Conservation (phyloP, 1,139 yeast genomes). For the Debaryomycetaceae sp. region DNA sequence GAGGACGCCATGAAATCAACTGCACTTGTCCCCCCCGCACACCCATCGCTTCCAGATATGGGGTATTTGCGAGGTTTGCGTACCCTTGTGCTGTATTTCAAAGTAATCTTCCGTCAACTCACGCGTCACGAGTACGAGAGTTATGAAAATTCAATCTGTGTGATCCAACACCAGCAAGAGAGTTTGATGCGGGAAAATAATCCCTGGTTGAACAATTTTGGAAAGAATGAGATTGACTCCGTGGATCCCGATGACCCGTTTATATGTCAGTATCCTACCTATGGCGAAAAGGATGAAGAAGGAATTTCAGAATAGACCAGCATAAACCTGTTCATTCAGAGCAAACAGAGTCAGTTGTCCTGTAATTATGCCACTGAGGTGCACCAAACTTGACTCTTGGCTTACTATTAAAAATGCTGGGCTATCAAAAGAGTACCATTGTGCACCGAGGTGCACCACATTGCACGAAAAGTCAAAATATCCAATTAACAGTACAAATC, state of each 20-base stretch:
- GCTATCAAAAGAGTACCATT: no score
- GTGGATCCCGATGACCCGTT: conserved; percentile 20
- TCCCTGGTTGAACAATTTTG: conserved; percentile 47
- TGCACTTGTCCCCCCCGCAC: conserved; percentile 56
- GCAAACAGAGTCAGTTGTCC: no score
- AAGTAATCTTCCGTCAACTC: conserved; percentile 46
- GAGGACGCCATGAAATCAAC: conserved; percentile 32
- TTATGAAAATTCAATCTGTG: conserved; percentile 17
- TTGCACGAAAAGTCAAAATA: no score
- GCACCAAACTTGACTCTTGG: no score
- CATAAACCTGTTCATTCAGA: no score
- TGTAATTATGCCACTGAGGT: no score
- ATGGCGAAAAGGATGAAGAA: conserved; percentile 17
- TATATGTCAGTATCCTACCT: conserved; percentile 19
- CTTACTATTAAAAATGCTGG: no score
- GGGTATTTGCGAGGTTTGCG: conserved; percentile 84
- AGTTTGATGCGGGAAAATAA: conserved; percentile 24
- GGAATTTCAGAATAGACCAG: conserved; percentile 28
- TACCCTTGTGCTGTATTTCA: conserved; percentile 62
- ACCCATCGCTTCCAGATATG: conserved; percentile 59
- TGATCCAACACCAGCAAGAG: conserved; percentile 23
- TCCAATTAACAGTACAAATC: no score
- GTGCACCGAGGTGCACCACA: no score
- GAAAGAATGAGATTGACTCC: conserved; percentile 8
- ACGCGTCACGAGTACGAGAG: conserved; percentile 22